Evolutionary conservation across 2,329 filamentous ascomycete genomes (phyloP).

Genomic region (Fusarium lyarnte): DNA sequence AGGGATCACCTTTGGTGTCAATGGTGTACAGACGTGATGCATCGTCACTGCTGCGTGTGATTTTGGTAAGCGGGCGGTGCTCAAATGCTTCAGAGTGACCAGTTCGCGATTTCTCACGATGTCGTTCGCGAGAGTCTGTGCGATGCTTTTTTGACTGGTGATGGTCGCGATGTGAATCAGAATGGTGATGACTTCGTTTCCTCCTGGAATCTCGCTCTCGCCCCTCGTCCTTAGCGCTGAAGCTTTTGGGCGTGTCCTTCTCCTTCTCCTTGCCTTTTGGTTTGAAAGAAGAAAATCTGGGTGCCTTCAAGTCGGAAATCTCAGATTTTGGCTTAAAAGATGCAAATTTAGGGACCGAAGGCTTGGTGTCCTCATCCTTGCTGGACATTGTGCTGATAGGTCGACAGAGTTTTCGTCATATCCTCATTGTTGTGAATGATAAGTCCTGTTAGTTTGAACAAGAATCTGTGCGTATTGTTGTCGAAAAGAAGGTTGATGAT

Average conservation of each 20-base stretch:
- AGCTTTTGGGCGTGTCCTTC: conserved; percentile 44
- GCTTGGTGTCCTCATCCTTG: conserved; percentile 36
- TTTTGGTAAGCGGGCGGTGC: conserved; percentile 5
- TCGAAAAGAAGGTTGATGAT: background rate
- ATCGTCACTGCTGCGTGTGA: conserved; percentile 5
- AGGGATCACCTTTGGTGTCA: conserved; percentile 80
- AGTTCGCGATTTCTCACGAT: conserved; percentile 11
- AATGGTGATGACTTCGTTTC: conserved; percentile 34
- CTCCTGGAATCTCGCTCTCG: conserved; percentile 32
- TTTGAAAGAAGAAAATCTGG: conserved; percentile 81
- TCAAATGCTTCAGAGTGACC: conserved; percentile 11
- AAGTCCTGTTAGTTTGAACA: too few species aligned
- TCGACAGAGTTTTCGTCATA: conserved; percentile 18
- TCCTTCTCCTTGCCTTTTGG: conserved; percentile 48
- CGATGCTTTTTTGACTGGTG: conserved; percentile 31
- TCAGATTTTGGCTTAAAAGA: conserved; percentile 67
- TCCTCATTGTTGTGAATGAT: background rate
- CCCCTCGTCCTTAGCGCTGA: conserved; percentile 25
- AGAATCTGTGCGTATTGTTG: background rate
- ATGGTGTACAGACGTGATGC: conserved; percentile 60
- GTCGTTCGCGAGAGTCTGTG: conserved; percentile 21
- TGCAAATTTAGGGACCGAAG: conserved; percentile 72
- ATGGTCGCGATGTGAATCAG: conserved; percentile 27
- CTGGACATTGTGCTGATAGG: conserved; percentile 41
- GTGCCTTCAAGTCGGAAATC: conserved; percentile 47